Evolutionary conservation across 768 basidiomycete genomes (phyloP).

Genomic region (Leucogyrophana mollusca): DNA sequence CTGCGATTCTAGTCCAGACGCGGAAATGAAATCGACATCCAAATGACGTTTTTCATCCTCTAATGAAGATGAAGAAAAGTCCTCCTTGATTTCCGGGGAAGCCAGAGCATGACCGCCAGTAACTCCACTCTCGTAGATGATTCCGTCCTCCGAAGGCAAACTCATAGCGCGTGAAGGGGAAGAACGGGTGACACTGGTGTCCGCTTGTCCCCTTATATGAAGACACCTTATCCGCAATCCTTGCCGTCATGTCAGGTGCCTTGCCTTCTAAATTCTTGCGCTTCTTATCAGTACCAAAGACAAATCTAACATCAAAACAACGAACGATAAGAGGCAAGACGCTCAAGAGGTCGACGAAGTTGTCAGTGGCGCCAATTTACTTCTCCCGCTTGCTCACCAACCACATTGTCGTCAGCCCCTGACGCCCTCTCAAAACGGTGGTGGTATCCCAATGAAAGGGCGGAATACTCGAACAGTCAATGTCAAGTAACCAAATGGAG

Average conservation of each 20-base stretch:
- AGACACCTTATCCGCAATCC: slow-evolving; percentile 3
- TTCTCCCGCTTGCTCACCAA: too few relatives aligned
- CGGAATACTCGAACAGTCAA: too few relatives aligned
- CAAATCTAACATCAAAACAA: too few relatives aligned
- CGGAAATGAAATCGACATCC: slow-evolving; percentile 3
- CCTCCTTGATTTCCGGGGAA: not conserved
- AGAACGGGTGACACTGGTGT: not conserved
- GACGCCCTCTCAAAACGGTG: too few relatives aligned
- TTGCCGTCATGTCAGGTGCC: slow-evolving; percentile 2
- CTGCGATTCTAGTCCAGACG: slow-evolving; percentile 6
- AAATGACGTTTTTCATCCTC: slow-evolving; percentile 6
- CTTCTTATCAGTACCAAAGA: too few relatives aligned
- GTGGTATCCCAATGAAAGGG: too few relatives aligned
- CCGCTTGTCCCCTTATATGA: too few relatives aligned
- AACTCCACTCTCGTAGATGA: slow-evolving; percentile 1
- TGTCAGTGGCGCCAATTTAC: too few relatives aligned
- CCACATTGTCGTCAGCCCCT: too few relatives aligned
- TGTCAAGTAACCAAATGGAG: too few relatives aligned
- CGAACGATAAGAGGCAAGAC: too few relatives aligned
- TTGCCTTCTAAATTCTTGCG: not conserved
- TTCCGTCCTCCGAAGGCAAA: slow-evolving; percentile 2
- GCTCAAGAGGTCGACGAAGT: too few relatives aligned
- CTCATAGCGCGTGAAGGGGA: not conserved
- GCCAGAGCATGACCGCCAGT: not conserved
- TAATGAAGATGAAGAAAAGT: slow-evolving; percentile 3